Evolutionary conservation across 257 asterid species (phyloP).

Genomic region (Scutellaria galericulata): DNA sequence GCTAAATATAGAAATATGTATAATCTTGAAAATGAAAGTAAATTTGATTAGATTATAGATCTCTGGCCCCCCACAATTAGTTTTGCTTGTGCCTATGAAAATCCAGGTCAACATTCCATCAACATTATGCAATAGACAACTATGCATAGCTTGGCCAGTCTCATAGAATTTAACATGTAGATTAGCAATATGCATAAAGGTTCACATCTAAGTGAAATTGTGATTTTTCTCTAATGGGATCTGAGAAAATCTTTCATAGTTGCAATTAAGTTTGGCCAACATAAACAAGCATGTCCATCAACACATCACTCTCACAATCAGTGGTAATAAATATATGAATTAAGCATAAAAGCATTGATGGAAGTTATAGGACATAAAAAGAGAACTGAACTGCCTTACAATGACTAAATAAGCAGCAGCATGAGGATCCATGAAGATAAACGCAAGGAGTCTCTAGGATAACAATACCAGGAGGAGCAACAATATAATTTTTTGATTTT

Average conservation of each 20-base stretch:
- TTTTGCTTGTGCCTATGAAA: slow-evolving; percentile 15
- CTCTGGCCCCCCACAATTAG: background rate
- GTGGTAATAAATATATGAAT: background rate
- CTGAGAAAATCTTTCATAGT: background rate
- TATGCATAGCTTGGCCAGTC: too few relatives aligned
- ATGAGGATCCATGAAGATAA: slow-evolving; percentile 25
- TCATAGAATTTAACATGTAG: too few relatives aligned
- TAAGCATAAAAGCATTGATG: background rate
- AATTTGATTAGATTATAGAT: background rate
- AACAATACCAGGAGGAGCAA: slow-evolving; percentile 16
- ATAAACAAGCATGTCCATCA: slow-evolving; percentile 7
- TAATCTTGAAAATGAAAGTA: slow-evolving; percentile 17
- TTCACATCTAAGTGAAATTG: too few relatives aligned
- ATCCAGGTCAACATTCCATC: slow-evolving; percentile 8
- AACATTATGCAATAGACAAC: background rate
- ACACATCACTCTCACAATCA: background rate
- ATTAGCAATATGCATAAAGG: too few relatives aligned
- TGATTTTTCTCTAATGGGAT: background rate
- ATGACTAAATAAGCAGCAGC: background rate
- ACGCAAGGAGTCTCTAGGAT: background rate
- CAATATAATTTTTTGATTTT: slow-evolving; percentile 6
- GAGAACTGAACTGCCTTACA: slow-evolving; percentile 15
- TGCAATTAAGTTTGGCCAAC: background rate
- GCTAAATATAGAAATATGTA: background rate
- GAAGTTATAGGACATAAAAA: background rate